Conservation (phyloP, 257 asterid genomes). For the Rehmannia glutinosa region DNA sequence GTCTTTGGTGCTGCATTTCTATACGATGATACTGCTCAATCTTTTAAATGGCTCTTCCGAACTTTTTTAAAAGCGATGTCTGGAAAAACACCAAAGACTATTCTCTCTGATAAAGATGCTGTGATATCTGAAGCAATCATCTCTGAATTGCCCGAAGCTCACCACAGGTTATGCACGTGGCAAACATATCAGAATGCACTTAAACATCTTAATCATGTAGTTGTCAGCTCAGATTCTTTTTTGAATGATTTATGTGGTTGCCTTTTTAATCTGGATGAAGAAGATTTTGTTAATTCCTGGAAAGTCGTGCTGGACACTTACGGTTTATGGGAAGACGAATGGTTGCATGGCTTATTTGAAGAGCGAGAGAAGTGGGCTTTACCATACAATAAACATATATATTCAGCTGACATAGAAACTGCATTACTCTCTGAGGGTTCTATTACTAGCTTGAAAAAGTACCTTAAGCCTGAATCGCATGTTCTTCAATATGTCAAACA, state of each 20-base stretch:
- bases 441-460: conserved; percentile 34
- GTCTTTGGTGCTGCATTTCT: conserved; percentile 58
- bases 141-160: conserved; percentile 40
- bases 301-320: conserved; percentile 45
- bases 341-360: conserved; percentile 40
- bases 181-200: conserved; percentile 39
- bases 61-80: conserved; percentile 36
- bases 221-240: conserved; percentile 34
- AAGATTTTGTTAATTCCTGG: conserved; percentile 45
- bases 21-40: conserved; percentile 35
- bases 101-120: conserved; percentile 39
- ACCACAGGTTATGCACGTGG: conserved; percentile 46
- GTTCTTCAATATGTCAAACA: conserved; percentile 50
- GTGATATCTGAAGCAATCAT: conserved; percentile 38
- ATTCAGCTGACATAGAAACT: conserved; percentile 41
- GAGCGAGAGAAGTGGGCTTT: conserved; percentile 54
- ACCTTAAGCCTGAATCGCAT: conserved; percentile 37
- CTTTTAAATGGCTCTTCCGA: conserved; percentile 49
- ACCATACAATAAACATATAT: conserved; percentile 41
- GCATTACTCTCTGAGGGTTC: conserved; percentile 38
- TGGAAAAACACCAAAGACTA: conserved; percentile 46
- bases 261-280: conserved; percentile 39
- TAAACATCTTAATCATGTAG: conserved; percentile 30
- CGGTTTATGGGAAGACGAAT: conserved; percentile 48
- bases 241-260: conserved; percentile 41